A percentile compares a stretch with the other conserved stretches of the same genome.
phyloP scores from a whole-genome alignment of 2,329 filamentous ascomycete genomes.

The Periconia macrospinosa region DNA sequence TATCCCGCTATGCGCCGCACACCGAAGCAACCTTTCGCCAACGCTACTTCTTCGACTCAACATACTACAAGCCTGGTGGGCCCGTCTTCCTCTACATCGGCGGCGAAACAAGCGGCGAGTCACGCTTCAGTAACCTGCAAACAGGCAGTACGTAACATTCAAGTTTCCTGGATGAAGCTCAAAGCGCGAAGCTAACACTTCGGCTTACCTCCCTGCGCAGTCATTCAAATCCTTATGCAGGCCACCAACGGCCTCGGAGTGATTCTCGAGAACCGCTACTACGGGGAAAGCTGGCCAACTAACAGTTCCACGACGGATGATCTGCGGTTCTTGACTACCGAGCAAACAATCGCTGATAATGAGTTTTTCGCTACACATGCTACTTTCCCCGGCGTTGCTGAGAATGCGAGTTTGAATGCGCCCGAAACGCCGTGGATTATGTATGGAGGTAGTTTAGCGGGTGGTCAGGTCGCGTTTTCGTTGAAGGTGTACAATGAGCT shows the following conservation, averaged over 20 bases:
- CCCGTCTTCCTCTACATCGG: constrained; percentile 54
- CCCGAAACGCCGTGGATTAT: constrained; percentile 52
- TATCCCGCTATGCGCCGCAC: constrained; percentile 44
- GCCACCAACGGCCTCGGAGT: constrained; percentile 57
- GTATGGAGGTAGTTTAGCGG: constrained; percentile 50
- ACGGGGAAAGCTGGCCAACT: constrained; percentile 54
- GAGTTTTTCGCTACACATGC: constrained; percentile 55
- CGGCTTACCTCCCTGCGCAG: constrained; percentile 10
- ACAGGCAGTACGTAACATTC: constrained; percentile 40
- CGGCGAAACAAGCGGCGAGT: constrained; percentile 49
- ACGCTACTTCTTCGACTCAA: constrained; percentile 57
- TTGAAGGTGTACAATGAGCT: constrained; percentile 51
- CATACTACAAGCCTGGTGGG: constrained; percentile 58
- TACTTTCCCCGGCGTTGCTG: constrained; percentile 46
- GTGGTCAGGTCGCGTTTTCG: constrained; percentile 50
- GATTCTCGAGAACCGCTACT: constrained; percentile 57
- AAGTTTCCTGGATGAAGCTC: background rate
- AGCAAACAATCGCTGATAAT: constrained; percentile 58
- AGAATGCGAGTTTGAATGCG: constrained; percentile 44
- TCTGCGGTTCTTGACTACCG: constrained; percentile 53
- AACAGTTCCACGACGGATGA: constrained; percentile 54
- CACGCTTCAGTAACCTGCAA: constrained; percentile 42
- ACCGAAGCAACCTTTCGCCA: constrained; percentile 56
- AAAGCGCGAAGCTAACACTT: constrained; percentile 9
- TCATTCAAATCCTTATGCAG: constrained; percentile 59